Percentiles rank a stretch among this genome's conserved stretches.
phyloP scores from a whole-genome alignment of 345 rosid genomes.

The Gossypium bickii region DNA sequence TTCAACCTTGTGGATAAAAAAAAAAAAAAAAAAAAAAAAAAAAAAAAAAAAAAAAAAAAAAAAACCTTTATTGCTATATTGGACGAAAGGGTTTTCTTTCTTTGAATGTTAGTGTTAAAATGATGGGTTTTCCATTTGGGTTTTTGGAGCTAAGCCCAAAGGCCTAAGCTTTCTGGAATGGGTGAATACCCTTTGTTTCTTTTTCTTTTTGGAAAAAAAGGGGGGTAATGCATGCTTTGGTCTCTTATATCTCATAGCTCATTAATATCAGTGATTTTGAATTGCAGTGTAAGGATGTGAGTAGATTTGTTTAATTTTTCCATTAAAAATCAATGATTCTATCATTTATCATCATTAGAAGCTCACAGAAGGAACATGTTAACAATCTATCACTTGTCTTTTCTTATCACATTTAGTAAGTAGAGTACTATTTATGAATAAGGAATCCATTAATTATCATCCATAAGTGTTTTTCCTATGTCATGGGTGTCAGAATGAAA shows the following conservation, averaged over 20 bases:
- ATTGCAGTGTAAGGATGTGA: neutral
- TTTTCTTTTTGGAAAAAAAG: neutral
- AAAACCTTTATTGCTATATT: too few relatives aligned
- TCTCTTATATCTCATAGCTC: neutral
- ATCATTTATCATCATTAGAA: slow-evolving; percentile 7
- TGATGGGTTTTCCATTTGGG: neutral
- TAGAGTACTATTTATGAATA: neutral
- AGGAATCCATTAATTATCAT: neutral
- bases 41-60: too few relatives aligned
- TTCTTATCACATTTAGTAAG: neutral
- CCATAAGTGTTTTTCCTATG: neutral
- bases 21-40: too few relatives aligned
- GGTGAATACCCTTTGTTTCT: neutral
- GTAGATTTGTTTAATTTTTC: neutral
- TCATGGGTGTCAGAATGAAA: neutral
- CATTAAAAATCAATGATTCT: neutral
- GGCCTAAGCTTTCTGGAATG: neutral
- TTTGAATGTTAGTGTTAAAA: neutral
- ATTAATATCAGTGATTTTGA: neutral
- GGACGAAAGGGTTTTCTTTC: neutral
- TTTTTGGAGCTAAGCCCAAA: neutral
- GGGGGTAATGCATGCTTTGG: neutral
- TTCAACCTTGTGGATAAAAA: neutral
- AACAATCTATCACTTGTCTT: neutral
- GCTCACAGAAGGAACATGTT: neutral